Evolutionary conservation across 2,329 filamentous ascomycete species (phyloP), one percentile per base, ranked within the genome.

Genomic region (Colletotrichum theobromicola): DNA sequence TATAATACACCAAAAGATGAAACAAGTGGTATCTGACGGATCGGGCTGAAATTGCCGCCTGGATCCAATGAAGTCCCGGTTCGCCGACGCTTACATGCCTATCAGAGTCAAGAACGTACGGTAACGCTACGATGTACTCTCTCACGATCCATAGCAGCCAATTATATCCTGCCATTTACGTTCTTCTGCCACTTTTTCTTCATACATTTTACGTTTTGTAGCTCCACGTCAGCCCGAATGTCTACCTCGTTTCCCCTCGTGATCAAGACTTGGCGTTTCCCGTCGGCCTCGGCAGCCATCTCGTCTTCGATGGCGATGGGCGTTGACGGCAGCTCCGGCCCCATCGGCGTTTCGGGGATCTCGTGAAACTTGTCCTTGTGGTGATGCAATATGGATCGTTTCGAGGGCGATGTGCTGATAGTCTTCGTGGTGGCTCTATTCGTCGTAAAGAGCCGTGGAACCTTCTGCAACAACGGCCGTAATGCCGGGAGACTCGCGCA

Each of bases 401-500:
- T 55, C 26, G 74, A 74, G 12, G 65, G 62, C 3, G 35, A 53
- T 4, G 62, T 35, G 7, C 55, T 63, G 30, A 30, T 13, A 7
- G 21, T 46, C 35, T 72, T 67, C 9, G 28, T 32, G 32, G 32
- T 63, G 13, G 28, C 75, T 76, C 21, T 78, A 69, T 13, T 77
- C 78, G 32, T 65, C 5, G 57, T 32, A 16, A 74, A 70, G 15
- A 65, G 15, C 5, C 24, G 12, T 7, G 64, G 63, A 5, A 73
- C 62, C 53, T 77, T 76, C n/a, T 78, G 76, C 7, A 83, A 72
- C 24, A 87, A 83, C 15, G 83, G 87, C 0, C 84, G 86, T 4
- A 81, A 84, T 18, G 85, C 82, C 6, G 82, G 81, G 2, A 87
- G 83, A 65, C 85, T 87, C 57, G 85, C 86, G 8, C 82, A 86